A percentile compares a stretch with the other conserved stretches of the same genome.
Conservation (phyloP, 169 alveolate species). For the Plasmodium knowlesi region DNA sequence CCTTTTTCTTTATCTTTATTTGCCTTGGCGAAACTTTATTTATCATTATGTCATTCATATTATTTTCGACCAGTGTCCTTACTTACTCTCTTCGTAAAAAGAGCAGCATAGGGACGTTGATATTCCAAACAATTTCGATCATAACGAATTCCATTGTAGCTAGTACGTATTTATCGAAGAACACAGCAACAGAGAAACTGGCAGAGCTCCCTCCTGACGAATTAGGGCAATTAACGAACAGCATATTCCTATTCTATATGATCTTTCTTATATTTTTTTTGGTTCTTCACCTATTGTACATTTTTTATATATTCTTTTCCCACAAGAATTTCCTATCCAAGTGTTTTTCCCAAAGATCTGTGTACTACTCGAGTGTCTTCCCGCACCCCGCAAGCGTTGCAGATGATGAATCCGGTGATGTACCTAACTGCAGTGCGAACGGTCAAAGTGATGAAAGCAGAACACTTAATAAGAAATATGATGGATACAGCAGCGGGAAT, state of each 20-base stretch:
- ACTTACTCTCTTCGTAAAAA: slow-evolving; percentile 27
- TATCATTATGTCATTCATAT: slow-evolving; percentile 6
- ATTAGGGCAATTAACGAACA: not conserved
- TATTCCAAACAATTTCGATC: slow-evolving; percentile 13
- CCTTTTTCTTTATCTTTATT: slow-evolving; percentile 55
- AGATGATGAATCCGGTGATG: not conserved
- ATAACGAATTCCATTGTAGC: slow-evolving; percentile 37
- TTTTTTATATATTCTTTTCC: slow-evolving; percentile 37
- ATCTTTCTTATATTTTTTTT: slow-evolving; percentile 35
- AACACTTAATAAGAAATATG: not conserved
- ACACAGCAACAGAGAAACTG: not conserved
- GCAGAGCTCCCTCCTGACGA: not conserved
- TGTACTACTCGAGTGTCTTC: slow-evolving; percentile 37
- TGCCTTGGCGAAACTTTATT: slow-evolving; percentile 11
- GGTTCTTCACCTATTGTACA: slow-evolving; percentile 36
- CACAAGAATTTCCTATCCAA: slow-evolving; percentile 6
- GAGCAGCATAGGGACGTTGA: slow-evolving; percentile 25
- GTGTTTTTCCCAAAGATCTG: slow-evolving; percentile 50
- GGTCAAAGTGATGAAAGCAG: not conserved
- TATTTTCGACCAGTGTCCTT: slow-evolving; percentile 42
- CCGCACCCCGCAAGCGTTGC: slow-evolving; percentile 7
- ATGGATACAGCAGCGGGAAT: not conserved
- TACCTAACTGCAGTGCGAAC: not conserved
- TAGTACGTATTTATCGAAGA: slow-evolving; percentile 5
- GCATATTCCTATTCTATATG: slow-evolving; percentile 54